Evolutionary conservation across 208 protist species (phyloP).

Genomic region (Crithidia acanthocephali): DNA sequence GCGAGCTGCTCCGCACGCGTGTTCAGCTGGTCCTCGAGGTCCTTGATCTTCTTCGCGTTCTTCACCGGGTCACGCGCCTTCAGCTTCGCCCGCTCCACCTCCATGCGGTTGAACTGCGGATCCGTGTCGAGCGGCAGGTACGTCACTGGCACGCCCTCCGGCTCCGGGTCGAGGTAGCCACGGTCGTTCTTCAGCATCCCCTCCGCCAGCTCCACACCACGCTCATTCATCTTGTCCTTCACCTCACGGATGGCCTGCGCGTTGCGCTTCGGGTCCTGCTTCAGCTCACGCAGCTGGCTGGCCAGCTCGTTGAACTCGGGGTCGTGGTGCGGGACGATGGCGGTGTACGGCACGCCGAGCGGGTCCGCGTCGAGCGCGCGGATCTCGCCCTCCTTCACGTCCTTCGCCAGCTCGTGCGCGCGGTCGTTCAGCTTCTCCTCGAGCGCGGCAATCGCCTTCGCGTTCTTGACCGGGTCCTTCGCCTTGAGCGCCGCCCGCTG

Average conservation of each 20-base stretch:
- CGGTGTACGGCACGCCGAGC: constrained; percentile 59
- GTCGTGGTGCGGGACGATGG: constrained; percentile 69
- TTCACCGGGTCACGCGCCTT: constrained; percentile 59
- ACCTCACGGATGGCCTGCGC: constrained; percentile 39
- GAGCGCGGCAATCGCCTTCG: constrained; percentile 52
- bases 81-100: constrained; percentile 70
- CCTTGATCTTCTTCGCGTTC: constrained; percentile 62
- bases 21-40: constrained; percentile 72
- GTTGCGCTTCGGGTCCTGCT: constrained; percentile 58
- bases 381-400: constrained; percentile 67
- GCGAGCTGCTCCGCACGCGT: constrained; percentile 67
- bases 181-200: constrained; percentile 61
- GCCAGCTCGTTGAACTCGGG: constrained; percentile 55
- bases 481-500: constrained; percentile 72
- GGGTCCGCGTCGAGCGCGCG: constrained; percentile 47
- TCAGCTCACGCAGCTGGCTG: constrained; percentile 55
- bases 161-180: constrained; percentile 54
- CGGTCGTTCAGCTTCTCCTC: constrained; percentile 76
- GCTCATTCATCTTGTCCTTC: constrained; percentile 55
- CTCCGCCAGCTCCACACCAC: constrained; percentile 53
- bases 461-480: constrained; percentile 50
- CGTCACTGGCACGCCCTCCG: constrained; percentile 59
- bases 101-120: constrained; percentile 62
- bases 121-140: constrained; percentile 71
- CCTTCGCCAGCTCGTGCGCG: constrained; percentile 66